Evolutionary conservation across 768 basidiomycete genomes (phyloP).

Genomic region (Bullera alba): DNA sequence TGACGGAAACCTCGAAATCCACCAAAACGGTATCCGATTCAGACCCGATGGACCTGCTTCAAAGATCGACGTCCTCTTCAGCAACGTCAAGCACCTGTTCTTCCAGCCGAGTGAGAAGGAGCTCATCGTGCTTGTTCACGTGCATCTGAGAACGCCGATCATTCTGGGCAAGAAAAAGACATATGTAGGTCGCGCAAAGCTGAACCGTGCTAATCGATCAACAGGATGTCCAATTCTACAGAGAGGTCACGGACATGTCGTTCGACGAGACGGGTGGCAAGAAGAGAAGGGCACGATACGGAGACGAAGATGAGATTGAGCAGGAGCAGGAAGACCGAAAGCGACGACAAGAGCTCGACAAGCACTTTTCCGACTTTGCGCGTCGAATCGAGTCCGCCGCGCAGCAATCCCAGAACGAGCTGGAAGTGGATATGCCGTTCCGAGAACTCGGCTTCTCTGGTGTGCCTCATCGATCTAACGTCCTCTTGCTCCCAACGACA

Average conservation of each 20-base stretch:
- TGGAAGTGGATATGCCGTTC: slow-evolving; percentile 96
- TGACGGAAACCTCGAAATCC: slow-evolving; percentile 96
- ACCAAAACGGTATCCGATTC: slow-evolving; percentile 93
- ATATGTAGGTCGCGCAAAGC: slow-evolving; percentile 59
- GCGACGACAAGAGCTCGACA: slow-evolving; percentile 79
- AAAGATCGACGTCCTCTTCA: slow-evolving; percentile 80
- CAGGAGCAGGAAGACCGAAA: slow-evolving; percentile 95
- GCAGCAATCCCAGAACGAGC: slow-evolving; percentile 62
- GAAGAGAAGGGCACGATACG: slow-evolving; percentile 92
- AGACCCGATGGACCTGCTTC: slow-evolving; percentile 30
- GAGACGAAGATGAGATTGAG: slow-evolving; percentile 98
- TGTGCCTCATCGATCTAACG: slow-evolving; percentile 91
- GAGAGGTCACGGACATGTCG: slow-evolving; percentile 93
- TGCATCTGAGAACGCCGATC: slow-evolving; percentile 89
- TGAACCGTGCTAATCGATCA: no score
- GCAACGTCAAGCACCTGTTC: slow-evolving; percentile 95
- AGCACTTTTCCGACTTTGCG: slow-evolving; percentile 86
- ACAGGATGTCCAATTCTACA: slow-evolving; percentile 95
- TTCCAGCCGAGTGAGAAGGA: slow-evolving; percentile 99
- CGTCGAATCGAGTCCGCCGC: slow-evolving; percentile 89
- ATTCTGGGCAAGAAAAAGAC: slow-evolving; percentile 99
- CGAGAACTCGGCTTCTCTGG: slow-evolving; percentile 93
- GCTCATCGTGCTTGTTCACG: slow-evolving; percentile 83
- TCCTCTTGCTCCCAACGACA: slow-evolving; percentile 88
- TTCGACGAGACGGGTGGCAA: slow-evolving; percentile 99